phyloP scores from a whole-genome alignment of 371 early-diverging fungal genomes.

The Mucor piriformis region DNA sequence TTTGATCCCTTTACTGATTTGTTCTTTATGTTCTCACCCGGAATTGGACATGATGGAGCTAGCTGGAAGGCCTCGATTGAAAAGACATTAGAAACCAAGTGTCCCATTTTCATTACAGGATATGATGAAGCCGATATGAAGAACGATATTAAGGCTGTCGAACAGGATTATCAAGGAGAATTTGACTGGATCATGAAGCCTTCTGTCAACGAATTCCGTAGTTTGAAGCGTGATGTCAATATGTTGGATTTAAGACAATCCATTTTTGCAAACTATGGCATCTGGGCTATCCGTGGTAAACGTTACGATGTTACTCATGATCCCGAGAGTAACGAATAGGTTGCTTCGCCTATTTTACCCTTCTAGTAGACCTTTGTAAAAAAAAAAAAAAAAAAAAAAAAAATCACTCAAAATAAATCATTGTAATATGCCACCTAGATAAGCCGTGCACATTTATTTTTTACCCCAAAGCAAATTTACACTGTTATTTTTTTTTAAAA shows the following conservation, averaged over 20 bases:
- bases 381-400: neutral
- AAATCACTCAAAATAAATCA: too few relatives aligned
- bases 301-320: slow-evolving; percentile 74
- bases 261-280: slow-evolving; percentile 81
- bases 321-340: slow-evolving; percentile 37
- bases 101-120: slow-evolving; percentile 80
- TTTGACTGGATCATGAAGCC: slow-evolving; percentile 83
- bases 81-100: slow-evolving; percentile 77
- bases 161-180: slow-evolving; percentile 61
- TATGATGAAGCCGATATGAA: slow-evolving; percentile 74
- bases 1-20: slow-evolving; percentile 84
- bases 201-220: slow-evolving; percentile 69
- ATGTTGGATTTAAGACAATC: slow-evolving; percentile 74
- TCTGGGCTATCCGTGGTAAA: slow-evolving; percentile 85
- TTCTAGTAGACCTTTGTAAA: neutral
- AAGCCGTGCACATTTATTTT: too few relatives aligned
- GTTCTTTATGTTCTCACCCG: slow-evolving; percentile 85
- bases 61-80: slow-evolving; percentile 78
- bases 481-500: too few relatives aligned
- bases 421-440: neutral
- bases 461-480: too few relatives aligned
- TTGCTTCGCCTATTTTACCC: neutral
- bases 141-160: slow-evolving; percentile 63
- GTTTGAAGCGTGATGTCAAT: slow-evolving; percentile 78
- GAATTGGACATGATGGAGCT: slow-evolving; percentile 68